These are phyloP conservation scores for Colletotrichum echinochloae DNA, from an alignment of 2,329 filamentous ascomycete species.

Conservation along the genomic window DNA sequence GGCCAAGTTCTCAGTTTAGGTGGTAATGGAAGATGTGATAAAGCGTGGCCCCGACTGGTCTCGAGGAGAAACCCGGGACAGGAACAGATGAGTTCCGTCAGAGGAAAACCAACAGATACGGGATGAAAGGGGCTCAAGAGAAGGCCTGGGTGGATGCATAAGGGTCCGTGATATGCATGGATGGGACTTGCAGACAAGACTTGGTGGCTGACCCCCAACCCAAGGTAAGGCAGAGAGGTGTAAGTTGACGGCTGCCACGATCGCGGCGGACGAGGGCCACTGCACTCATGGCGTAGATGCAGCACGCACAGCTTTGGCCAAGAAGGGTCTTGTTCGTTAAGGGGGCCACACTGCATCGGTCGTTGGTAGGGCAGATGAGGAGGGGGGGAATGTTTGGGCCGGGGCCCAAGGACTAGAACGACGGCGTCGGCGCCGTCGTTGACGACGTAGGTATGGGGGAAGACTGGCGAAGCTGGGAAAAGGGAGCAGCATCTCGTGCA, in stretches of 20 bases:
- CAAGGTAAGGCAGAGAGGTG: neutral
- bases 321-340: neutral
- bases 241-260: conserved; percentile 15
- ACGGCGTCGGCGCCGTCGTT: neutral
- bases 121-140: neutral
- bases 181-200: neutral
- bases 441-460: neutral
- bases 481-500: neutral
- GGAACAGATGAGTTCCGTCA: neutral
- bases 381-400: neutral
- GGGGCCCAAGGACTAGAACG: neutral
- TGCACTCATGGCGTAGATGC: neutral
- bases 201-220: neutral
- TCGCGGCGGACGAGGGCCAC: conserved; percentile 2
- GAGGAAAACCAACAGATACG: neutral
- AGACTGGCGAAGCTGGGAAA: neutral
- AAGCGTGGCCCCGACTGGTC: no score
- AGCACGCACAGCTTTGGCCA: neutral
- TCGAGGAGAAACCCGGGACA: neutral
- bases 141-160: neutral
- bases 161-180: neutral
- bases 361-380: neutral
- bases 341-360: neutral
- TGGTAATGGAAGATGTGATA: neutral
- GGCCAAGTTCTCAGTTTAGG: neutral